Evolutionary conservation across 2,329 filamentous ascomycete genomes (phyloP).

Genomic region (Rasamsonia emersonii): DNA sequence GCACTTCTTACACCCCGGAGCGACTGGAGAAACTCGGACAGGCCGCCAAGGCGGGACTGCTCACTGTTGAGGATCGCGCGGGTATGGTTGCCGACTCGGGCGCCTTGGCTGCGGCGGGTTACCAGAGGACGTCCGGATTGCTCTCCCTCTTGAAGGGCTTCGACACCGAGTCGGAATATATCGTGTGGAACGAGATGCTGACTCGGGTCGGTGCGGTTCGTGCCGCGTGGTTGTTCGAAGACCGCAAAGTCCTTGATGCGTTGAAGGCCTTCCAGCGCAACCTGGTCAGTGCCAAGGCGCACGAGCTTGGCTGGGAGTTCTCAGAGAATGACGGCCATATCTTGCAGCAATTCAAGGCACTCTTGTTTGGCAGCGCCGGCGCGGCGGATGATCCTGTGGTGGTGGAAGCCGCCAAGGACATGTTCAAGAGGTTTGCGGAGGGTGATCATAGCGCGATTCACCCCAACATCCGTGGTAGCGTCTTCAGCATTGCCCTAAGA

Average conservation of each 20-base stretch:
- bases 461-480: conserved; percentile 79
- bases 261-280: conserved; percentile 76
- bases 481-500: conserved; percentile 76
- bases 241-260: conserved; percentile 59
- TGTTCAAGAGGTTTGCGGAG: conserved; percentile 75
- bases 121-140: conserved; percentile 86
- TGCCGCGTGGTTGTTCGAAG: conserved; percentile 81
- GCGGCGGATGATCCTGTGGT: conserved; percentile 70
- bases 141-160: conserved; percentile 80
- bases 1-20: conserved; percentile 77
- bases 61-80: conserved; percentile 83
- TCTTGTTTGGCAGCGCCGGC: conserved; percentile 80
- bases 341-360: conserved; percentile 86
- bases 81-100: conserved; percentile 93
- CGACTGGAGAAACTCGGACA: conserved; percentile 79
- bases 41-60: conserved; percentile 69
- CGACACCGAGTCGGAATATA: conserved; percentile 70
- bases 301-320: conserved; percentile 83
- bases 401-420: conserved; percentile 72
- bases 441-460: conserved; percentile 78
- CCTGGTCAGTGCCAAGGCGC: conserved; percentile 68
- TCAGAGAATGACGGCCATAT: conserved; percentile 78
- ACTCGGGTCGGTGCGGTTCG: conserved; percentile 70
- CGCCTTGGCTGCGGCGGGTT: conserved; percentile 79
- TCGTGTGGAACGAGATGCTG: conserved; percentile 91